Percentiles rank a stretch among this genome's conserved stretches.
Conservation (phyloP, 371 early-diverging fungal species). For the Mucor indicus region DNA sequence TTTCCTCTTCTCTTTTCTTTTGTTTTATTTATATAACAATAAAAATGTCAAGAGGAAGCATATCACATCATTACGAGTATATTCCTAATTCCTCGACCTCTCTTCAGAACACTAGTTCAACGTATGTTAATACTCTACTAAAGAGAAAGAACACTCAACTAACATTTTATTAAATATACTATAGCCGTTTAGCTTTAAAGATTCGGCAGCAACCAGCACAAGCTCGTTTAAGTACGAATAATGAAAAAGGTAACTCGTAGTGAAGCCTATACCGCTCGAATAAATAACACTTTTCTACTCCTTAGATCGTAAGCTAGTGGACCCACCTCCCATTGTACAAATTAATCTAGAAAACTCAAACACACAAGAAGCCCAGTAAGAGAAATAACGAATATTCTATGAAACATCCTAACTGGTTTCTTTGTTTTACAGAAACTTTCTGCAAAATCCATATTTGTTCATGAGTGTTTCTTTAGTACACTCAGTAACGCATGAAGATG, state of each 20-base stretch:
- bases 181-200: conserved; percentile 2
- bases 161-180: no score
- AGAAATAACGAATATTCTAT: conserved; percentile 3
- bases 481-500: conserved; percentile 31
- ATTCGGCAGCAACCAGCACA: conserved; percentile 26
- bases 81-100: no score
- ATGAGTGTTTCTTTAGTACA: conserved; percentile 48
- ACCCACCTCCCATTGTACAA: conserved; percentile 31
- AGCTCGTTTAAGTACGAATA: conserved; percentile 28
- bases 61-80: no score
- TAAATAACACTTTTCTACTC: not conserved
- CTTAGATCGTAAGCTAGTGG: conserved; percentile 30
- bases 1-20: no score
- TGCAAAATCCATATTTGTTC: conserved; percentile 48
- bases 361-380: conserved; percentile 18
- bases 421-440: conserved; percentile 50
- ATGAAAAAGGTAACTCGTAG: conserved; percentile 21
- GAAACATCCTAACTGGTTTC: conserved; percentile 8
- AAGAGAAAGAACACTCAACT: no score
- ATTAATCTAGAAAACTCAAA: conserved; percentile 15
- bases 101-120: no score
- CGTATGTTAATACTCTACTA: no score
- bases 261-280: not conserved
- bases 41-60: no score
- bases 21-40: no score